Base-by-base conservation (phyloP, 2,329 filamentous ascomycete species). In the Botryosphaeria agaves region DNA sequence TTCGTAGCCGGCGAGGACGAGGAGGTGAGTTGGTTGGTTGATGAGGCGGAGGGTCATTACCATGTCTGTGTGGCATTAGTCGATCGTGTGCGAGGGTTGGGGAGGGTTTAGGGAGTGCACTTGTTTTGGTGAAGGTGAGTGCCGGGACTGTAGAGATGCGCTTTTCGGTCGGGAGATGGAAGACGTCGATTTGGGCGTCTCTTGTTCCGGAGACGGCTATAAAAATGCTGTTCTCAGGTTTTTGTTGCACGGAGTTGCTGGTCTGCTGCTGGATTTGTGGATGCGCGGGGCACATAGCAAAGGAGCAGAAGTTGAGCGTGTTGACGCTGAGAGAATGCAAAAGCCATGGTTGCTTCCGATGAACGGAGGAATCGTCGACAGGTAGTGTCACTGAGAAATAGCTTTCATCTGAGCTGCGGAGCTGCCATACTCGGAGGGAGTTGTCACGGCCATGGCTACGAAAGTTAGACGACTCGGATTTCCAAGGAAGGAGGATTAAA, bases 261-360 rank as follows among this genome's bases (percentile, higher is more conserved):
- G n/a, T n/a, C n/a, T n/a, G n/a, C n/a, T n/a, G n/a, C n/a, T n/a
- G n/a, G n/a, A n/a, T n/a, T n/a, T n/a, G n/a, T n/a, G n/a, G n/a
- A n/a, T n/a, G n/a, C n/a, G n/a, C n/a, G n/a, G n/a, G n/a, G 46
- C 75, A 76, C 36, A 66, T 64, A 2, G 77, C 66, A 49, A 93
- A 93, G 2, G 78, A 68, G 49, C 89, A 98, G 49, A 95, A 98
- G 48, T 95, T 98, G 57, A 95, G 69, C 1, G 87, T 83, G 46
- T 94, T 94, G 26, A 95, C 83, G 4, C 79, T 64, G 4, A 98
- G 58, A 3, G 80, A 68, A 52, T 93, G 71, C 14, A 93, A 53
- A n/a, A 94, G 59, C 83, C 82, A 92, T 18, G 89, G 89, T 43
- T 75, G 66, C 12, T 65, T 68, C 18, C 48, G 38, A 57, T 66